Evolutionary conservation across 441 rosid genomes (phyloP).

Genomic region (Geranium incanum): DNA sequence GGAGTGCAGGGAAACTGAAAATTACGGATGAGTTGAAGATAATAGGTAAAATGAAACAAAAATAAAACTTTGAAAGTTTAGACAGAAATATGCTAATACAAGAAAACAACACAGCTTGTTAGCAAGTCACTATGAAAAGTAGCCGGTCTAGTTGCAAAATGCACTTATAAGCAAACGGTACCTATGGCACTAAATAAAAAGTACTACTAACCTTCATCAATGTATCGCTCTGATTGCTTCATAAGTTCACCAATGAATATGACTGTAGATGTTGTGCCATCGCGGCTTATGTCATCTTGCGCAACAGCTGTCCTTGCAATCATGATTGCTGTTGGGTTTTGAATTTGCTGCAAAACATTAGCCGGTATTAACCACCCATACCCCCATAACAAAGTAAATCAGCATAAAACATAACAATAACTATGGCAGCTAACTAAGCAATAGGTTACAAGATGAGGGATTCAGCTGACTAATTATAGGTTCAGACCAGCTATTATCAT

Average conservation of each 20-base stretch:
- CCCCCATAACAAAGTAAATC: neutral
- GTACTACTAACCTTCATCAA: slow-evolving; percentile 65
- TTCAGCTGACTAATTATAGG: too few relatives aligned
- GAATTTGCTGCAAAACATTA: slow-evolving; percentile 74
- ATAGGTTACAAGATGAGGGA: too few relatives aligned
- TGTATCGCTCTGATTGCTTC: slow-evolving; percentile 91
- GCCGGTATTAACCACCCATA: neutral
- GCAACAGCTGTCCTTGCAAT: slow-evolving; percentile 97
- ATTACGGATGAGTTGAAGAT: neutral
- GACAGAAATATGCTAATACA: neutral
- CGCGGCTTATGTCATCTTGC: slow-evolving; percentile 89
- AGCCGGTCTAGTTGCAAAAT: neutral
- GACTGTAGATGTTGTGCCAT: slow-evolving; percentile 93
- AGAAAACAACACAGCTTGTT: neutral
- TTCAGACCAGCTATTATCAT: neutral
- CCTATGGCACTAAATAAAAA: neutral
- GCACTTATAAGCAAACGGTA: neutral
- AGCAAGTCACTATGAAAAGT: neutral
- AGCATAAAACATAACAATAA: neutral
- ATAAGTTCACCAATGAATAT: slow-evolving; percentile 93
- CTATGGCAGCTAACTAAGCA: neutral
- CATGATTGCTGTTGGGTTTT: slow-evolving; percentile 94
- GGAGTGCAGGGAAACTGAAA: neutral
- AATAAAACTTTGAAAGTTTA: neutral
- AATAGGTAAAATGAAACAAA: neutral